Percentiles rank a stretch among this genome's conserved stretches.
These are phyloP conservation scores for Skeletonema marinoi DNA, from an alignment of 108 stramenopile species.

Conservation along the genomic window DNA sequence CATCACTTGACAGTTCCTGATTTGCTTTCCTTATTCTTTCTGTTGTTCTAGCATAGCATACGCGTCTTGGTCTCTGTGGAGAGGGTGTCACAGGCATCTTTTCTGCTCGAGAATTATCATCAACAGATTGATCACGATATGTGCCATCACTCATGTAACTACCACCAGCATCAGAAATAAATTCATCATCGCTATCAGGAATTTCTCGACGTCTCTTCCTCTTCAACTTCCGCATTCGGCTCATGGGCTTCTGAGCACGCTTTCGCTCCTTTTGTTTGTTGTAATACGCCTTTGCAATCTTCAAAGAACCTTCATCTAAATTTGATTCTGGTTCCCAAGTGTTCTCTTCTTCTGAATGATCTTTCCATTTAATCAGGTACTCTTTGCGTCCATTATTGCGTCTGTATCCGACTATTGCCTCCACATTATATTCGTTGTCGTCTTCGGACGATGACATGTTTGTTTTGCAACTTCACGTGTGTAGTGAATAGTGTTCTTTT, in stretches of 20 bases:
- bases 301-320: background rate
- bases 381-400: background rate
- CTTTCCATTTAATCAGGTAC: background rate
- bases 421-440: background rate
- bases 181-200: background rate
- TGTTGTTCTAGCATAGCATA: background rate
- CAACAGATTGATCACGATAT: background rate
- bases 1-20: background rate
- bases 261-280: constrained; percentile 8
- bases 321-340: background rate
- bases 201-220: background rate
- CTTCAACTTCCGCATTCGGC: background rate
- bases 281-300: background rate
- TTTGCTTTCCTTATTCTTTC: background rate
- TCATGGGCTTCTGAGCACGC: background rate
- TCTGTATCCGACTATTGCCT: background rate
- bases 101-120: background rate
- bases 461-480: no score
- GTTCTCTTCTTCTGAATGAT: background rate
- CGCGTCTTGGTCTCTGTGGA: background rate
- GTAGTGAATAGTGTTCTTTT: no score
- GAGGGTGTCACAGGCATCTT: background rate
- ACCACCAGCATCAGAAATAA: background rate
- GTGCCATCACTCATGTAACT: background rate
- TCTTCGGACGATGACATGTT: background rate